Conservation (phyloP, 2,329 filamentous ascomycete genomes). For the Aspergillus novoparasiticus region DNA sequence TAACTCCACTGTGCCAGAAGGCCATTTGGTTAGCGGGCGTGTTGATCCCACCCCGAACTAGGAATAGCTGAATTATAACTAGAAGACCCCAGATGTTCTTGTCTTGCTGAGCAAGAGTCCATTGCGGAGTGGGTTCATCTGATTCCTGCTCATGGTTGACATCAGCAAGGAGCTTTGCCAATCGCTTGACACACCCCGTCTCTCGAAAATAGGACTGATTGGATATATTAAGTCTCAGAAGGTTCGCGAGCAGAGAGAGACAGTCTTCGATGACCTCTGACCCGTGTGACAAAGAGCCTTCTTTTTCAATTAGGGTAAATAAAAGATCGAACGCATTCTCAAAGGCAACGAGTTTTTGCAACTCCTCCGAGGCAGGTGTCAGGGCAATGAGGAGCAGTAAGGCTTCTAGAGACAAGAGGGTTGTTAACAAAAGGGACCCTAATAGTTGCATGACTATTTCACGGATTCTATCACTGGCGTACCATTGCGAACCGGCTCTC, state of each 20-base stretch:
- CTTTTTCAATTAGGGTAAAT: constrained; percentile 77
- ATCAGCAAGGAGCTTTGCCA: constrained; percentile 69
- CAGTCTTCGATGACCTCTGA: constrained; percentile 91
- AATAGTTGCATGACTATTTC: not conserved
- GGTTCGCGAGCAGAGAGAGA: constrained; percentile 84
- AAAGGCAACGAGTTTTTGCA: constrained; percentile 94
- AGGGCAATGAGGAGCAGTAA: constrained; percentile 85
- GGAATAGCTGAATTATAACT: constrained; percentile 82
- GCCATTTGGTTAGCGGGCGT: constrained; percentile 81
- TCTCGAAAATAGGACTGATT: constrained; percentile 96
- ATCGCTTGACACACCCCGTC: constrained; percentile 75
- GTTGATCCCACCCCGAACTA: constrained; percentile 76
- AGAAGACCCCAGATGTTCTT: constrained; percentile 91
- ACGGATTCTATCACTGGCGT: constrained; percentile 17
- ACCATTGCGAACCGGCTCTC: constrained; percentile 84
- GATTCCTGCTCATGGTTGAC: constrained; percentile 58
- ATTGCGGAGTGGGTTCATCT: constrained; percentile 66
- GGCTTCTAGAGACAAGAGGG: constrained; percentile 58
- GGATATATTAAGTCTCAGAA: constrained; percentile 81
- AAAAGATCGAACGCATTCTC: constrained; percentile 89
- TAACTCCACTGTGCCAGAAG: constrained; percentile 80
- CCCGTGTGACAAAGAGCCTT: constrained; percentile 80
- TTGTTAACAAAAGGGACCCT: constrained; percentile 15
- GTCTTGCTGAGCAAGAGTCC: constrained; percentile 76
- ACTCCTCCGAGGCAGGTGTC: constrained; percentile 80